Base-by-base conservation (phyloP, 768 basidiomycete species). In the Termitomyces sp. region DNA sequence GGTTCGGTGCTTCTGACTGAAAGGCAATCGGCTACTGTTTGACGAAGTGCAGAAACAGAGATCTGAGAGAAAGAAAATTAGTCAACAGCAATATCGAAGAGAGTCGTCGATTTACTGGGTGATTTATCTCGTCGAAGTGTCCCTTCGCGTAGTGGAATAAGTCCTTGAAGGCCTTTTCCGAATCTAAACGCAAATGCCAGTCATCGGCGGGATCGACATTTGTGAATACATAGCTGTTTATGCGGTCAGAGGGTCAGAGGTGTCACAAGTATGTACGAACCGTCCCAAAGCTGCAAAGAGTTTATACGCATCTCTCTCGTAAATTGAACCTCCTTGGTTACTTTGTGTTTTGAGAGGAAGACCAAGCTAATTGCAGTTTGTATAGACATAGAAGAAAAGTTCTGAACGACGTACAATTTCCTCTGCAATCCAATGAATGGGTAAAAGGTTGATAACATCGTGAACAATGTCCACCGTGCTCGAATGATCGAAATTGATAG, bases 391-490 rank as follows among this genome's bases (percentile, higher is more conserved):
- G 14, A 34, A 34, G n/a, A 8, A 37, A 30, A 12, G n/a, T 12
- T 56, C 5, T 21, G 43, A 37, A 35, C 17, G 34, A 70, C 84
- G 60, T 57, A 88, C 87, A 55, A 87, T 69, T 51, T 79, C 64
- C 32, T 78, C 71, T 10, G 77, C 77, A 28, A 84, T 73, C 85
- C 84, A 90, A 56, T 80, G 74, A 5, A 85, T 66, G 0, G 87
- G 81, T 38, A 86, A 55, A 26, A 76, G 64, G 58, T 89, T 85
- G 62, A 87, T 78, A 21, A 90, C 86, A 59, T 90, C 84, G 41
- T 71, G 72, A 7, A 89, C 78, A 37, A 90, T 75, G 63, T 90
- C 85, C 21, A 88, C 65, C 48, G 66, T 73, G 32, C 59, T 68
- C 17, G 58, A 53, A 15, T 52, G 46, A 15, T 66, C 58, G 5